Conservation (phyloP, 208 protist genomes). For the Trypanosoma brucei region DNA sequence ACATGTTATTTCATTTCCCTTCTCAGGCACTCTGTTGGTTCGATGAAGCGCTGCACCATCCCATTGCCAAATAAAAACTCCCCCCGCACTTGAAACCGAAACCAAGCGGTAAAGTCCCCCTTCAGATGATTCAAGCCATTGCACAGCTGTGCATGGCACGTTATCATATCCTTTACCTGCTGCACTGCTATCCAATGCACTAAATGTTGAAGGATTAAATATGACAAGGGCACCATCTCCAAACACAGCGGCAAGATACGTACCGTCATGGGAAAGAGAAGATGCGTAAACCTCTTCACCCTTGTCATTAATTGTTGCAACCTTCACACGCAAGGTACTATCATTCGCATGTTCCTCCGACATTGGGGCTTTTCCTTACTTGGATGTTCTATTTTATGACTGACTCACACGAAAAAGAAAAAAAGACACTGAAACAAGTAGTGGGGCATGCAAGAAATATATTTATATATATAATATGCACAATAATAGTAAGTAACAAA, state of each 20-base stretch:
- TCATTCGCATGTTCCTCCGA: constrained; percentile 9
- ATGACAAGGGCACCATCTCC: constrained; percentile 52
- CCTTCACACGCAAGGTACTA: neutral
- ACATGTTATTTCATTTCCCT: constrained; percentile 62
- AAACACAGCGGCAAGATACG: constrained; percentile 45
- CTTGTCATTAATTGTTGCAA: constrained; percentile 16
- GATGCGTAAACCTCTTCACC: constrained; percentile 39
- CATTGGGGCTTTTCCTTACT: neutral
- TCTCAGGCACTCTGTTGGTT: constrained; percentile 28
- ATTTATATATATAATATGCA: too few relatives aligned
- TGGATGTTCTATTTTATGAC: too few relatives aligned
- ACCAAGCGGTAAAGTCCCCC: constrained; percentile 31
- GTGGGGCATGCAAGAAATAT: too few relatives aligned
- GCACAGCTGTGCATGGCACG: constrained; percentile 49
- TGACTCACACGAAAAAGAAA: too few relatives aligned
- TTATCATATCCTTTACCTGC: constrained; percentile 34
- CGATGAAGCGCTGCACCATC: constrained; percentile 28
- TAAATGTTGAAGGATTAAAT: constrained; percentile 30
- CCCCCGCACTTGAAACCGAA: constrained; percentile 52
- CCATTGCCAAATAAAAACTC: constrained; percentile 60
- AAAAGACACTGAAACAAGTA: too few relatives aligned
- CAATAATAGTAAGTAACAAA: too few relatives aligned
- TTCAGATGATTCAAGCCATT: constrained; percentile 38
- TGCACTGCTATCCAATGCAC: constrained; percentile 10
- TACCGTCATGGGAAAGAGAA: constrained; percentile 41